Percentiles rank a stretch among this genome's conserved stretches.
These are phyloP conservation scores for Ceratorhiza oryzae-sativae DNA, from an alignment of 1,284 basidiomycete genomes.

Conservation along the genomic window DNA sequence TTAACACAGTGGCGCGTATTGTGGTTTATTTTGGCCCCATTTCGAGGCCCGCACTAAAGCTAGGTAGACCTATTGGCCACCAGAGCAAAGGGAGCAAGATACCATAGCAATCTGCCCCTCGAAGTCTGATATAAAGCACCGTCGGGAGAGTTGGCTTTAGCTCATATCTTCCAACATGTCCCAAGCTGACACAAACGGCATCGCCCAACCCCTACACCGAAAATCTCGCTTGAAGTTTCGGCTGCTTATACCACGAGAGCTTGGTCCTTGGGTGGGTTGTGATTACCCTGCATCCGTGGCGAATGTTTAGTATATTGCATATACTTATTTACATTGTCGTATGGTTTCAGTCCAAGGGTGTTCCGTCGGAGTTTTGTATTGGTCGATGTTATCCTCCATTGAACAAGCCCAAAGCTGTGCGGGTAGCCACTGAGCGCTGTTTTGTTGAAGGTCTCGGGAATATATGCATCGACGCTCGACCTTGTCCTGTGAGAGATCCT, in stretches of 20 bases:
- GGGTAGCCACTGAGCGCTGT: neutral
- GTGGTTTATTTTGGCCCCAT: too few species aligned
- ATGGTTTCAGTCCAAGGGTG: neutral
- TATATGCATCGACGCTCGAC: neutral
- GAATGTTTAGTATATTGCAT: neutral
- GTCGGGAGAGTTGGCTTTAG: too few species aligned
- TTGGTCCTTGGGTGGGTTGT: neutral
- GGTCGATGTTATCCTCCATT: neutral
- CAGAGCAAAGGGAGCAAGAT: too few species aligned
- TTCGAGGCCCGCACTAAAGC: too few species aligned
- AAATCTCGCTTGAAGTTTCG: neutral
- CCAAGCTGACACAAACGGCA: neutral
- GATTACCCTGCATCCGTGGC: neutral
- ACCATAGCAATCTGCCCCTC: neutral
- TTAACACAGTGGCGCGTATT: too few species aligned
- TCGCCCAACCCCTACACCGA: neutral
- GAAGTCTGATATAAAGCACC: too few species aligned
- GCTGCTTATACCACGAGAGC: neutral
- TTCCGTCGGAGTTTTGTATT: neutral
- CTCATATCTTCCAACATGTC: too few species aligned
- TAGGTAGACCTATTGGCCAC: too few species aligned
- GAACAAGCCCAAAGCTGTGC: neutral
- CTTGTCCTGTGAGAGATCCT: neutral
- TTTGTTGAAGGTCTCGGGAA: neutral
- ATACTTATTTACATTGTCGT: neutral